Conservation (phyloP, 2,329 filamentous ascomycete genomes). For the Pleomassaria siparia region DNA sequence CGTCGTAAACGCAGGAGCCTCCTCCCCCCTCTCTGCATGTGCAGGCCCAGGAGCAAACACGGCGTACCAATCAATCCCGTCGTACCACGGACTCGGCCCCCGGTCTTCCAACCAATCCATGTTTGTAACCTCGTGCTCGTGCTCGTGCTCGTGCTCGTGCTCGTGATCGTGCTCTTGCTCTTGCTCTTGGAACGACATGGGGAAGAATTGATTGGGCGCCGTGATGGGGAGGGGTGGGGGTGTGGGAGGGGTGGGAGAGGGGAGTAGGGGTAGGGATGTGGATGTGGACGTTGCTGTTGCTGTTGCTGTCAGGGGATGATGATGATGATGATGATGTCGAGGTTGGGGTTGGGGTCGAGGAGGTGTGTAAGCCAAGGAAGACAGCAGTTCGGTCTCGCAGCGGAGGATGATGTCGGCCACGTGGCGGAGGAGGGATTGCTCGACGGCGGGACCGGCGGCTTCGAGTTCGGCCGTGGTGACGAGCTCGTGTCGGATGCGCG, state of each 20-base stretch:
- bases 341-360: not conserved
- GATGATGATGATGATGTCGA: not conserved
- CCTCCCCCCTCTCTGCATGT: not conserved
- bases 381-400: constrained; percentile 28
- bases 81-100: constrained; percentile 3
- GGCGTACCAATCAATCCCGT: constrained; percentile 25
- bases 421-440: constrained; percentile 29
- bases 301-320: not conserved
- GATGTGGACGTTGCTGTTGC: not conserved
- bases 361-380: constrained; percentile 11
- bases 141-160: too few relatives aligned
- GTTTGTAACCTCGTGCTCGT: too few relatives aligned
- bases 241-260: too few relatives aligned
- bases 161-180: too few relatives aligned
- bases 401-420: constrained; percentile 31
- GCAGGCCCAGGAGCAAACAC: constrained; percentile 15
- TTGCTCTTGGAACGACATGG: too few relatives aligned
- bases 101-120: too few relatives aligned
- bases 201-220: constrained; percentile 1
- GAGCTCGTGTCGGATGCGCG: constrained; percentile 36
- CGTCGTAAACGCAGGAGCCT: constrained; percentile 1
- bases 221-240: not conserved
- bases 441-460: constrained; percentile 19
- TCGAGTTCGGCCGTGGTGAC: constrained; percentile 22
- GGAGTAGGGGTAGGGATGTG: too few relatives aligned